Conservation (phyloP, 148 eudicot species). For the Vaccinium corymbosum region DNA sequence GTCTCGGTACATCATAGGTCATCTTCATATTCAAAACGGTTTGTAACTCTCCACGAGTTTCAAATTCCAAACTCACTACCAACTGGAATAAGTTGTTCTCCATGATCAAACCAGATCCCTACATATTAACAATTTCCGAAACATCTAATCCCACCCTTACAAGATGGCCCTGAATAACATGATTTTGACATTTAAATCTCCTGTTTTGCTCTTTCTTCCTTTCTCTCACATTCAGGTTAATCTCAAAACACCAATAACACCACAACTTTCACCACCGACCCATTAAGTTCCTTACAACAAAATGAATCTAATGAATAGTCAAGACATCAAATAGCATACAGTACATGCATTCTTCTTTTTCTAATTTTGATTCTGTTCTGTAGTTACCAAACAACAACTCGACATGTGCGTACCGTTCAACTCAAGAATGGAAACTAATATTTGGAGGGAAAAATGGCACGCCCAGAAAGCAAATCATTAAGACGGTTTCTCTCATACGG, state of each 20-base stretch:
- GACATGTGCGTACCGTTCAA: not conserved
- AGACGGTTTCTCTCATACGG: not conserved
- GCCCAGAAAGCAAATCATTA: not conserved
- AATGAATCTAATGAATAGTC: too few relatives aligned
- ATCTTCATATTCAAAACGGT: not conserved
- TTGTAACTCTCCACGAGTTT: not conserved
- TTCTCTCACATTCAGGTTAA: too few relatives aligned
- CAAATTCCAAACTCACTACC: not conserved
- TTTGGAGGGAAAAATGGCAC: not conserved
- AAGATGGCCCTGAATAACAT: not conserved
- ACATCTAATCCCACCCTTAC: too few relatives aligned
- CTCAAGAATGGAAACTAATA: not conserved
- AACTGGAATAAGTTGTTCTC: too few relatives aligned
- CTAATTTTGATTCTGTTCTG: too few relatives aligned
- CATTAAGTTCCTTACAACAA: not conserved
- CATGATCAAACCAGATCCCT: too few relatives aligned
- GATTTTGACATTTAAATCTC: not conserved
- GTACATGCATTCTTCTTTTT: too few relatives aligned
- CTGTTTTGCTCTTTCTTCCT: not conserved
- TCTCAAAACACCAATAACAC: not conserved
- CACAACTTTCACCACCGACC: not conserved
- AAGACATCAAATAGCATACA: too few relatives aligned
- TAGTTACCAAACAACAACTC: too few relatives aligned
- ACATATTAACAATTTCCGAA: too few relatives aligned
- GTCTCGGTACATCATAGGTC: too few relatives aligned